Base-by-base conservation (phyloP, 2,329 filamentous ascomycete species). In the Penicillium brasilianum region DNA sequence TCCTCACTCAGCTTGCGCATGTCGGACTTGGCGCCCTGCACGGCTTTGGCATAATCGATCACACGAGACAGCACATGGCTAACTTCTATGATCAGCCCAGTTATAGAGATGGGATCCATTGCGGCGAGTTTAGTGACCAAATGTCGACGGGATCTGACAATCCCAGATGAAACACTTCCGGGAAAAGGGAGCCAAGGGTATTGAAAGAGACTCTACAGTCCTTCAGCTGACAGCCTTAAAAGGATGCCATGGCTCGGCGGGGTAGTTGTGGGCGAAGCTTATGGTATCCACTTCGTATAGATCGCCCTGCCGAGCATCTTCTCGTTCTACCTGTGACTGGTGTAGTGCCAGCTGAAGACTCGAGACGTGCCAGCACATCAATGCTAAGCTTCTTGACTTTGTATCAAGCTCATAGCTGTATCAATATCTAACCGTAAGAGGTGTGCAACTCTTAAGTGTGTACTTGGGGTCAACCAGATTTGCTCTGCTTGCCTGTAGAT, bases 1-100 rank as follows among this genome's bases (percentile, higher is more conserved):
- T 68, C 66, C 50, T 67, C 65, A 20, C 60, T 67, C 13, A 68
- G 32, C 22, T 60, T 66, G 14, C 58, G 65, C 20, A 67, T 62
- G 22, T 68, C 66, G 13, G 63, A 51, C 32, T 60, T 67, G 37
- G 66, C 63, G 9, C 44, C 43, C 32, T 64, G 56, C 2, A 66
- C 63, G 1, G 61, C 13, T 58, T 68, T 61, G 46, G 59, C 61
- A 49, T 68, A 68, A 22, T 48, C 44, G 57, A 68, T 66, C 30
- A 67, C 39, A 36, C 58, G 46, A 11, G 58, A 30, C 13, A 68
- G 30, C 16, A 68, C 61, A 25, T 59, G n/a, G 50, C 63, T 55
- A 37, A 65, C 61, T 10, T 67, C 63, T 22, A 62, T 30, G n/a
- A 66, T 59, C 16, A 68, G 52, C 9, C 63, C 55, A 1, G 52